phyloP scores from a whole-genome alignment of 306 rosid genomes.

The Trichosanthes cucumerina region DNA sequence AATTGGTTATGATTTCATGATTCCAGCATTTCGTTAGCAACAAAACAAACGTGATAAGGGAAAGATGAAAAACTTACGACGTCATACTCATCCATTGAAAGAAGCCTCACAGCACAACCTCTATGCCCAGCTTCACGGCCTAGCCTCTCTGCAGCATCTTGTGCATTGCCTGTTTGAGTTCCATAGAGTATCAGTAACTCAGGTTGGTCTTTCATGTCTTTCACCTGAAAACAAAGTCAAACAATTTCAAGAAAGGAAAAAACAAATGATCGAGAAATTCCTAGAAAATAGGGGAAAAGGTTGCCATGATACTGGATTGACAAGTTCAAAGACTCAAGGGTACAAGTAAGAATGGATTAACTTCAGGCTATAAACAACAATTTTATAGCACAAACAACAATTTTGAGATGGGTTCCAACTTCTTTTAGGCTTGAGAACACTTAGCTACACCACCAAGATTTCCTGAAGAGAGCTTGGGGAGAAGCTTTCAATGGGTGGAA shows the following conservation, averaged over 20 bases:
- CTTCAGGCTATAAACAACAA: background rate
- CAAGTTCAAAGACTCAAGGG: background rate
- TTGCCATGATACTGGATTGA: background rate
- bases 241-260: background rate
- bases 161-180: constrained; percentile 75
- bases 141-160: constrained; percentile 77
- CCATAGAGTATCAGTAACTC: constrained; percentile 59
- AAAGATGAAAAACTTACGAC: constrained; percentile 27
- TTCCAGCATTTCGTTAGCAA: background rate
- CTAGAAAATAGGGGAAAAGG: background rate
- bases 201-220: constrained; percentile 22
- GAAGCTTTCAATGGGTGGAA: background rate
- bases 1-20: background rate
- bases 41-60: background rate
- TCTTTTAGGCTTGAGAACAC: background rate
- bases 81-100: constrained; percentile 58
- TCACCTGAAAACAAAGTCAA: background rate
- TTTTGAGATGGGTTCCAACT: background rate
- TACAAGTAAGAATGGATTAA: background rate
- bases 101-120: constrained; percentile 36
- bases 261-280: background rate
- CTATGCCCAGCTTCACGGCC: constrained; percentile 79
- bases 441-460: background rate
- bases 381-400: background rate
- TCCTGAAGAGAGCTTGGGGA: background rate